phyloP scores from a whole-genome alignment of 208 protist genomes.

The Trypanosoma scelopori region DNA sequence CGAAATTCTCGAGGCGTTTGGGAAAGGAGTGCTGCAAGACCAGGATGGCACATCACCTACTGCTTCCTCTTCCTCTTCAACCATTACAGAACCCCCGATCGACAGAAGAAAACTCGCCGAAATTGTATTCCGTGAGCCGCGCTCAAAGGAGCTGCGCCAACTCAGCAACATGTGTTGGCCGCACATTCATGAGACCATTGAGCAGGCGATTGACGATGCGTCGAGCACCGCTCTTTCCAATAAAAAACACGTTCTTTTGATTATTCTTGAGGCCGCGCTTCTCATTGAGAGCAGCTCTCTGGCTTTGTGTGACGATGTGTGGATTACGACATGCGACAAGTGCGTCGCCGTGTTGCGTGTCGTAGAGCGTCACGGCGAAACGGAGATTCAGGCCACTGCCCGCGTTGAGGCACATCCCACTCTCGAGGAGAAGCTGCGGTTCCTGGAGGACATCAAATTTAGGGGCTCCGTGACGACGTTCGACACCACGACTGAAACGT shows the following conservation, averaged over 20 bases:
- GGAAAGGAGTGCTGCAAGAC: constrained; percentile 34
- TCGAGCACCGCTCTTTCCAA: background rate
- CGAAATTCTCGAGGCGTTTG: constrained; percentile 56
- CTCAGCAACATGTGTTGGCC: constrained; percentile 79
- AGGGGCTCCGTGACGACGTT: constrained; percentile 44
- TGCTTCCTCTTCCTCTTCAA: background rate
- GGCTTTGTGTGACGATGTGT: constrained; percentile 54
- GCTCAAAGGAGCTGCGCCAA: constrained; percentile 32
- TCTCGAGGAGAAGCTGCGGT: constrained; percentile 29
- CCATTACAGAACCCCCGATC: constrained; percentile 29
- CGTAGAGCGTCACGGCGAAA: constrained; percentile 44
- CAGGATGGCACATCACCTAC: background rate
- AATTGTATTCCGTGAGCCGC: constrained; percentile 53
- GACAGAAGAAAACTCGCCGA: constrained; percentile 50
- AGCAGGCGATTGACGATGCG: constrained; percentile 24
- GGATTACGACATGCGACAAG: constrained; percentile 61
- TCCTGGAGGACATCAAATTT: constrained; percentile 38
- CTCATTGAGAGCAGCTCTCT: constrained; percentile 54
- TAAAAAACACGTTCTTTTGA: constrained; percentile 30
- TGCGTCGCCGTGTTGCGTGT: constrained; percentile 46
- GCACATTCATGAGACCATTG: constrained; percentile 55
- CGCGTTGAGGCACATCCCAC: constrained; percentile 50
- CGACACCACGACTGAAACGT: constrained; percentile 50
- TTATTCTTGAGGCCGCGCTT: constrained; percentile 75
- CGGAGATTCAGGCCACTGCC: constrained; percentile 35